Percentiles rank a stretch among this genome's conserved stretches.
Evolutionary conservation across 108 stramenopile species (phyloP).

Genomic region (Heterococcus sp.): DNA sequence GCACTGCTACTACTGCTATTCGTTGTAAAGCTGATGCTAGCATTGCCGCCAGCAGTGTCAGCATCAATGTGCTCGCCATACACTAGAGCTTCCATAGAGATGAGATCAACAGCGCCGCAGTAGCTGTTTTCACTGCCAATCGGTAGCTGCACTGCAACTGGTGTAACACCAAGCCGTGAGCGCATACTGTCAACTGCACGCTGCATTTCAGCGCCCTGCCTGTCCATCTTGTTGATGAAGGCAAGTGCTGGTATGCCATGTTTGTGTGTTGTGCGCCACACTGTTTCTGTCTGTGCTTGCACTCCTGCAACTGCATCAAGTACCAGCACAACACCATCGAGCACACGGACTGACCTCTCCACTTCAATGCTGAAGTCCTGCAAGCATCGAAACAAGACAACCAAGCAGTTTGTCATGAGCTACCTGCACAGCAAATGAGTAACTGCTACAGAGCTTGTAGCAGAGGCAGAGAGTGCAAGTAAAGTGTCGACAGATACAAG

Average conservation of each 20-base stretch:
- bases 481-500: too few relatives aligned
- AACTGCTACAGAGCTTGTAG: too few relatives aligned
- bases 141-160: slow-evolving; percentile 49
- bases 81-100: slow-evolving; percentile 83
- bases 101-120: slow-evolving; percentile 81
- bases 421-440: too few relatives aligned
- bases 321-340: slow-evolving; percentile 94
- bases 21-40: too few relatives aligned
- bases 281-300: slow-evolving; percentile 86
- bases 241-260: slow-evolving; percentile 89
- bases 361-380: slow-evolving; percentile 91
- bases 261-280: slow-evolving; percentile 80
- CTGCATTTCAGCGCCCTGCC: slow-evolving; percentile 84
- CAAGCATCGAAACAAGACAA: too few relatives aligned
- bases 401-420: too few relatives aligned
- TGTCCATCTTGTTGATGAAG: slow-evolving; percentile 96
- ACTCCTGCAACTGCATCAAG: slow-evolving; percentile 97
- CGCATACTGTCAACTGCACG: slow-evolving; percentile 70
- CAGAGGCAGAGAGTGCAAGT: too few relatives aligned
- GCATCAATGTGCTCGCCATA: slow-evolving; percentile 55
- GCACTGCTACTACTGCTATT: too few relatives aligned
- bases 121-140: slow-evolving; percentile 66
- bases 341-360: slow-evolving; percentile 83
- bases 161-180: slow-evolving; percentile 62
- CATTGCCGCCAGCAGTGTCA: neutral